Conservation (phyloP, 108 stramenopile species). For the Skeletonema menzelii region DNA sequence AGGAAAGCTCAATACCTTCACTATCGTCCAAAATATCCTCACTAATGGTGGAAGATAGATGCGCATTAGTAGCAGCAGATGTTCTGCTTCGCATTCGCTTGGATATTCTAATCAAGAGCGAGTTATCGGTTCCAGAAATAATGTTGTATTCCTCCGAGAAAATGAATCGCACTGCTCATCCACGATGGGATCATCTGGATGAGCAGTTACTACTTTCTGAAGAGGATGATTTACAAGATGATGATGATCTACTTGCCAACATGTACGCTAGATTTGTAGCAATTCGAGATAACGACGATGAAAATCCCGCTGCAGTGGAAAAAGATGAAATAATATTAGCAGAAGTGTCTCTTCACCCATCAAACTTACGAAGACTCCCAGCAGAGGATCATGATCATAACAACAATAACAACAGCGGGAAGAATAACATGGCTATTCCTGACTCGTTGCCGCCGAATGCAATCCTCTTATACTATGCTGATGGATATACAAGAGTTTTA, state of each 20-base stretch:
- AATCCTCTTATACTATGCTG: conserved; percentile 66
- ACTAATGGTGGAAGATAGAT: conserved; percentile 12
- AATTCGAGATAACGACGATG: conserved; percentile 1
- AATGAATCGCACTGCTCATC: conserved; percentile 39
- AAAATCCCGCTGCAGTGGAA: background rate
- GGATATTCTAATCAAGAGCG: conserved; percentile 10
- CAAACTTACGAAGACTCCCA: conserved; percentile 23
- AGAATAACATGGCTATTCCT: conserved; percentile 17
- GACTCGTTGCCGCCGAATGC: conserved; percentile 70
- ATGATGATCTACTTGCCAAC: conserved; percentile 8
- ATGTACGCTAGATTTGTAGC: conserved; percentile 22
- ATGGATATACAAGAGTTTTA: conserved; percentile 60
- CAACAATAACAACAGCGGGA: background rate
- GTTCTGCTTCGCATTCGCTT: conserved; percentile 13
- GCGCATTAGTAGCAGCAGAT: conserved; percentile 3
- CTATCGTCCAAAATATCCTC: background rate
- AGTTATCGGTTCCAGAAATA: background rate
- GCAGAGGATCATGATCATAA: background rate
- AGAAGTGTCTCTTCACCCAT: conserved; percentile 34
- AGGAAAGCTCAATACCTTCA: background rate
- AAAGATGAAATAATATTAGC: conserved; percentile 5
- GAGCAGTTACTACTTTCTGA: conserved; percentile 42
- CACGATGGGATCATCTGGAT: conserved; percentile 68
- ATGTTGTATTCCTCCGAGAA: conserved; percentile 15
- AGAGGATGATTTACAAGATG: background rate